phyloP scores from a whole-genome alignment of 805 yeast species.

The Vanderwaltozyma yarrowii region DNA sequence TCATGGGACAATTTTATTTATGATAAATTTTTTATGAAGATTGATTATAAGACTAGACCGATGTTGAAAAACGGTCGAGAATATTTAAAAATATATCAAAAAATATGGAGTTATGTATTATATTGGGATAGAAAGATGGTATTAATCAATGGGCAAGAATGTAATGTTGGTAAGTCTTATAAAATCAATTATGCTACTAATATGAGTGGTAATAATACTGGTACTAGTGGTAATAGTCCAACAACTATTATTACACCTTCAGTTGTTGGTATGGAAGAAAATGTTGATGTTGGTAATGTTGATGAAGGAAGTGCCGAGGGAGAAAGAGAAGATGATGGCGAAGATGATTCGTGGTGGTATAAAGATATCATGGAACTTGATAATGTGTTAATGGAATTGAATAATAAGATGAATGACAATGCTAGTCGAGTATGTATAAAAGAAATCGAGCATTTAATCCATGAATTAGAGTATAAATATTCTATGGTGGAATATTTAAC shows the following conservation, averaged over 20 bases:
- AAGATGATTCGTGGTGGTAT: too few relatives aligned
- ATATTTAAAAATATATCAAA: slow-evolving; percentile 10
- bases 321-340: too few relatives aligned
- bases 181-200: background rate
- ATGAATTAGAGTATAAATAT: slow-evolving; percentile 2
- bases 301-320: too few relatives aligned
- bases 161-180: slow-evolving; percentile 17
- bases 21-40: slow-evolving; percentile 10
- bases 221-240: background rate
- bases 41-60: slow-evolving; percentile 16
- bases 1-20: slow-evolving; percentile 17
- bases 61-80: slow-evolving; percentile 9
- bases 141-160: slow-evolving; percentile 23
- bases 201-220: too few relatives aligned
- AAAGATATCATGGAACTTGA: slow-evolving; percentile 13
- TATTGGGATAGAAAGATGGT: slow-evolving; percentile 26
- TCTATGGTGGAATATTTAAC: too few relatives aligned
- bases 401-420: slow-evolving; percentile 14
- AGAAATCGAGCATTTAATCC: slow-evolving; percentile 4
- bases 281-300: too few relatives aligned
- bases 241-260: too few relatives aligned
- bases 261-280: too few relatives aligned
- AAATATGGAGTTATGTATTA: slow-evolving; percentile 21
- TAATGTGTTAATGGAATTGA: slow-evolving; percentile 9
- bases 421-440: slow-evolving; percentile 14